Conservation (phyloP, 306 rosid species). For the Gleditsia sinensis region DNA sequence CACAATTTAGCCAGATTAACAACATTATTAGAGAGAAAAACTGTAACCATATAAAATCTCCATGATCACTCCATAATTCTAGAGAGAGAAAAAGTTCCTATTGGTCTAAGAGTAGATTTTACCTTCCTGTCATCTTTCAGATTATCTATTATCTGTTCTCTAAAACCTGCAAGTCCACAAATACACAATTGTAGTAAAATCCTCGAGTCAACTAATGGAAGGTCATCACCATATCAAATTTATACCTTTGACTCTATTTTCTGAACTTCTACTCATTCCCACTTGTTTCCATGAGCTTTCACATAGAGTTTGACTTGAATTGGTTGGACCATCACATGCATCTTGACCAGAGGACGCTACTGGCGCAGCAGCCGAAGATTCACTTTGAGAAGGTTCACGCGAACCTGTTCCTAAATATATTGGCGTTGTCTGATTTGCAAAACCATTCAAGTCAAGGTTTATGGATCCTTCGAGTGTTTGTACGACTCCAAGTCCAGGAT, state of each 20-base stretch:
- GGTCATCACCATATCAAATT: constrained; percentile 4
- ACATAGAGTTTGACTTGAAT: constrained; percentile 70
- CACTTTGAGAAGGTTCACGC: constrained; percentile 87
- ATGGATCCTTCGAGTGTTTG: constrained; percentile 58
- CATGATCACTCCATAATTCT: constrained; percentile 17
- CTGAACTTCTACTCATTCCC: constrained; percentile 58
- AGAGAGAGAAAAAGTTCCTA: neutral
- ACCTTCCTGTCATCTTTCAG: constrained; percentile 87
- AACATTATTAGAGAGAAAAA: neutral
- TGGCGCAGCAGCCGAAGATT: constrained; percentile 93
- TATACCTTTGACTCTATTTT: constrained; percentile 74
- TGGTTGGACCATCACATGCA: constrained; percentile 85
- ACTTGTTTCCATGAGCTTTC: constrained; percentile 81
- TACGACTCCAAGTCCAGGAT: constrained; percentile 37
- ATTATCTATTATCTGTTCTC: constrained; percentile 83
- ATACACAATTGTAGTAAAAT: constrained; percentile 22
- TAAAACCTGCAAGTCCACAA: constrained; percentile 65
- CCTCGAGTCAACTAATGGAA: constrained; percentile 1
- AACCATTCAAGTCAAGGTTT: constrained; percentile 64
- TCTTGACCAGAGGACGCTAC: constrained; percentile 84
- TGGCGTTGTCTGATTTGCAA: constrained; percentile 58
- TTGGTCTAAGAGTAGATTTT: constrained; percentile 24
- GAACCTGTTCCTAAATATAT: constrained; percentile 59
- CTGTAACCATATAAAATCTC: constrained; percentile 18
- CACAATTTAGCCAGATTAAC: constrained; percentile 37